These are phyloP conservation scores for Cucumis melo DNA, from an alignment of 306 rosid species.

Conservation along the genomic window DNA sequence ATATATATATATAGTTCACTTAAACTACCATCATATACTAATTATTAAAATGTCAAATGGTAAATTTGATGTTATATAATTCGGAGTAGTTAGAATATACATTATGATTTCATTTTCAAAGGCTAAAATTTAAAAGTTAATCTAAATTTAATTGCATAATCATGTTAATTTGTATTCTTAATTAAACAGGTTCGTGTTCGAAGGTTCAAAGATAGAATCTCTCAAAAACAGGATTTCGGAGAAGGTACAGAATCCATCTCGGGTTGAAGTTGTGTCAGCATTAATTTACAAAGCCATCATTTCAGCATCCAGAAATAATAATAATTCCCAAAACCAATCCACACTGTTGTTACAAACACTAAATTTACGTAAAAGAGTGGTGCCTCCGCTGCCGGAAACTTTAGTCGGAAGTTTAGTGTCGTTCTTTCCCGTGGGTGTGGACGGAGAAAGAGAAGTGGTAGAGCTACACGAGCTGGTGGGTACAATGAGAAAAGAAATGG, in stretches of 20 bases:
- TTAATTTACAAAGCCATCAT: constrained; percentile 22
- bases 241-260: constrained; percentile 8
- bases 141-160: too few relatives aligned
- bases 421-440: background rate
- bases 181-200: constrained; percentile 8
- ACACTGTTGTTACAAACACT: constrained; percentile 9
- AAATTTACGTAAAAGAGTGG: constrained; percentile 20
- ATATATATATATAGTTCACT: background rate
- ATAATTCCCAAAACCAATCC: background rate
- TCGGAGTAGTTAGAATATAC: too few relatives aligned
- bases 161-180: background rate
- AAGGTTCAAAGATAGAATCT: constrained; percentile 8
- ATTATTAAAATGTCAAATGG: too few relatives aligned
- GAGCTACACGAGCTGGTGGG: constrained; percentile 7
- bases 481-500: constrained; percentile 14
- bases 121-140: too few relatives aligned
- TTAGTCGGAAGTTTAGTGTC: constrained; percentile 17
- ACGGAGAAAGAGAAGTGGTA: background rate
- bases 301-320: constrained; percentile 6
- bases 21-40: background rate
- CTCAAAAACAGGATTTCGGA: constrained; percentile 10
- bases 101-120: too few relatives aligned
- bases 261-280: constrained; percentile 24
- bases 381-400: constrained; percentile 17
- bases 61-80: too few relatives aligned